These are phyloP conservation scores for Yamadazyma atmosphaerica DNA, from an alignment of 1,139 yeast species.

Conservation along the genomic window DNA sequence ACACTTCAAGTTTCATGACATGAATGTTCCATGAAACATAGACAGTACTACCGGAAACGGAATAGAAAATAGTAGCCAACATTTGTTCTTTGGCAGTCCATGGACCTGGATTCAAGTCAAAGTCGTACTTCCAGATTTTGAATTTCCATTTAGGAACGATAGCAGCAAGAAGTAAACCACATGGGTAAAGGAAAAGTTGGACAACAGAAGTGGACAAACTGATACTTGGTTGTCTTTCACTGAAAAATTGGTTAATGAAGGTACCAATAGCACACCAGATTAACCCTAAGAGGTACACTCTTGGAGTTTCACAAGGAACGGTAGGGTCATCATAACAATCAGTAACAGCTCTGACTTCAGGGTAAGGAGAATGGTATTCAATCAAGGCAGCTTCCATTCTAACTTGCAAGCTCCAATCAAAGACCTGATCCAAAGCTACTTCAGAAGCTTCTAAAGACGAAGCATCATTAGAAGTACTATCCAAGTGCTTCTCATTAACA, in stretches of 20 bases:
- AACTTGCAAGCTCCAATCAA: slow-evolving; percentile 31
- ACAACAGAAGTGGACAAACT: slow-evolving; percentile 41
- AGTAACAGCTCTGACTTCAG: slow-evolving; percentile 62
- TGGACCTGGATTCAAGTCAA: slow-evolving; percentile 42
- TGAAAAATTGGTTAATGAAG: slow-evolving; percentile 57
- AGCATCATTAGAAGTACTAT: slow-evolving; percentile 25
- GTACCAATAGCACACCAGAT: slow-evolving; percentile 55
- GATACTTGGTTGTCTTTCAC: slow-evolving; percentile 55
- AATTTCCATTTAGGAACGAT: slow-evolving; percentile 36
- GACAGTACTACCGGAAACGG: slow-evolving; percentile 43
- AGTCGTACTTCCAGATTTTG: slow-evolving; percentile 21
- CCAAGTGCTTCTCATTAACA: slow-evolving; percentile 15
- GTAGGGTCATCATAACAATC: slow-evolving; percentile 54
- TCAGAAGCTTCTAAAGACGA: slow-evolving; percentile 51
- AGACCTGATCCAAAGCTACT: slow-evolving; percentile 26
- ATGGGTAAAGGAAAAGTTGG: slow-evolving; percentile 35
- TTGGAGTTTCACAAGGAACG: slow-evolving; percentile 53
- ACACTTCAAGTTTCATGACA: slow-evolving; percentile 42
- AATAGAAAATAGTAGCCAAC: slow-evolving; percentile 44
- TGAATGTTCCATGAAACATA: slow-evolving; percentile 42
- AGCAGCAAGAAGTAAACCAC: slow-evolving; percentile 19
- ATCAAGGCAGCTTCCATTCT: slow-evolving; percentile 49
- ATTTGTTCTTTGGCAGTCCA: slow-evolving; percentile 71
- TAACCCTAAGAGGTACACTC: slow-evolving; percentile 54
- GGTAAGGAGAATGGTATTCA: slow-evolving; percentile 60